A percentile compares a stretch with the other conserved stretches of the same genome.
Conservation (phyloP, 2,329 filamentous ascomycete species). For the Tolypocladium sp. region DNA sequence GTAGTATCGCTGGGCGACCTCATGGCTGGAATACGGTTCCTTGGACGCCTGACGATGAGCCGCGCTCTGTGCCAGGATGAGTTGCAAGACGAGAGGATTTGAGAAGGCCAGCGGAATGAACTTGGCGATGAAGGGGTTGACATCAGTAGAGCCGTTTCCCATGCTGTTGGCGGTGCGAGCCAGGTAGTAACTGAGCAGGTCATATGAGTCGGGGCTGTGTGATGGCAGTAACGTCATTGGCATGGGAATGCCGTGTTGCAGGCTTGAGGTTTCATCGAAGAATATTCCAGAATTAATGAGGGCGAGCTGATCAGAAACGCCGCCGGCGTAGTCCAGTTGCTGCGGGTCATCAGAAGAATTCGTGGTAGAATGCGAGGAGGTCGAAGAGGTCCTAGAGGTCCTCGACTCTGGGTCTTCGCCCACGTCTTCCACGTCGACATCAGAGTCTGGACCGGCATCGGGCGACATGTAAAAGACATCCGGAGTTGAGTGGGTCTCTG, state of each 20-base stretch:
- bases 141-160: constrained; percentile 35
- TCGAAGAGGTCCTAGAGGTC: constrained; percentile 10
- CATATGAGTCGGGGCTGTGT: constrained; percentile 26
- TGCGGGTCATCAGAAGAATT: constrained; percentile 5
- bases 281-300: background rate
- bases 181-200: constrained; percentile 36
- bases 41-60: constrained; percentile 26
- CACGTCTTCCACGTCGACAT: constrained; percentile 13
- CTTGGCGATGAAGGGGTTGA: constrained; percentile 36
- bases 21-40: constrained; percentile 13
- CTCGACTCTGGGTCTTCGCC: constrained; percentile 9
- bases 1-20: constrained; percentile 25
- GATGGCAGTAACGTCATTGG: constrained; percentile 20
- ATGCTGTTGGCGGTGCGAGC: constrained; percentile 34
- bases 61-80: constrained; percentile 35
- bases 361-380: constrained; percentile 6
- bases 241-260: constrained; percentile 10
- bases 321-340: background rate
- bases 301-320: background rate
- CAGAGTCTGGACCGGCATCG: constrained; percentile 5
- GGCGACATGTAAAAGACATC: constrained; percentile 1
- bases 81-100: constrained; percentile 33
- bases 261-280: background rate
- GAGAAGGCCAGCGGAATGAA: constrained; percentile 36
- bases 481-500: background rate